Evolutionary conservation across 805 yeast genomes (phyloP).

Genomic region (Kluyveromyces starmeri): DNA sequence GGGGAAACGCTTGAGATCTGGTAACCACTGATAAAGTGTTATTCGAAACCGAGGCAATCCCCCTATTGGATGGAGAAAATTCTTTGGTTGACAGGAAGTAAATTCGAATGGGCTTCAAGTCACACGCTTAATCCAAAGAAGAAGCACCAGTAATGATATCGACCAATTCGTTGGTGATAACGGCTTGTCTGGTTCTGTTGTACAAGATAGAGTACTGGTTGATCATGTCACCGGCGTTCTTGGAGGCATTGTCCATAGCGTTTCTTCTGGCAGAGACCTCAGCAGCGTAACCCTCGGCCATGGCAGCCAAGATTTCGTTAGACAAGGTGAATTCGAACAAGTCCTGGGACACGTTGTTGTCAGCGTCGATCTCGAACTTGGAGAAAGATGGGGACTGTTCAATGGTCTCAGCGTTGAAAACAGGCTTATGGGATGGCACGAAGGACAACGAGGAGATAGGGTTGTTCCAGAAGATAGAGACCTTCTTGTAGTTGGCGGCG

Average conservation of each 20-base stretch:
- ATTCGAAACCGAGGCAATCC: too few relatives aligned
- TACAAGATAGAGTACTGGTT: conserved; percentile 91
- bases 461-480: conserved; percentile 80
- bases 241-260: conserved; percentile 99
- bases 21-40: too few relatives aligned
- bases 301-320: conserved; percentile 79
- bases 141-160: conserved; percentile 99
- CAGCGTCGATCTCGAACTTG: conserved; percentile 71
- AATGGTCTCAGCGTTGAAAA: conserved; percentile 62
- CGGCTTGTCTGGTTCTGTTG: conserved; percentile 99
- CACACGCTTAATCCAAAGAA: conserved; percentile 67
- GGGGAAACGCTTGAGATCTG: too few relatives aligned
- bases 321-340: conserved; percentile 83
- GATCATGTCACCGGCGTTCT: conserved; percentile 99
- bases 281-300: conserved; percentile 97
- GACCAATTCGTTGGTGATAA: conserved; percentile 97
- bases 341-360: conserved; percentile 58
- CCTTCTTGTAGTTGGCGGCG: conserved; percentile 46
- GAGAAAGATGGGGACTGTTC: conserved; percentile 79
- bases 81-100: too few relatives aligned
- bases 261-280: conserved; percentile 98
- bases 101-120: too few relatives aligned
- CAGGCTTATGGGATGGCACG: conserved; percentile 66
- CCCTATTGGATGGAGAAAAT: too few relatives aligned
- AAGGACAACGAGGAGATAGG: conserved; percentile 83